Evolutionary conservation across 2,329 filamentous ascomycete genomes (phyloP), one percentile per base, ranked within the genome.

Genomic region (Ambrosiella xylebori): DNA sequence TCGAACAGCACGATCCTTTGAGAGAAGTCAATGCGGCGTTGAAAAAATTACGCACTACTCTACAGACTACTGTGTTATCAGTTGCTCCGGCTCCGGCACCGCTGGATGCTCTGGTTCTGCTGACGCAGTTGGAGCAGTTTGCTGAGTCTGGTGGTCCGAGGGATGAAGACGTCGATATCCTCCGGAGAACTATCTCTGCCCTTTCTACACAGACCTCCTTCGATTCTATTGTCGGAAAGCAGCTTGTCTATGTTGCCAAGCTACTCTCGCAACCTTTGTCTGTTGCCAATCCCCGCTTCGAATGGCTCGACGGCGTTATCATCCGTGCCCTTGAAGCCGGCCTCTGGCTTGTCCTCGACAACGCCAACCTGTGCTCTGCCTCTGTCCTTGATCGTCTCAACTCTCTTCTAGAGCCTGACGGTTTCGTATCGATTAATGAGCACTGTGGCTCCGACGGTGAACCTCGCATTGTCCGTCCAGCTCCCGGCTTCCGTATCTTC

Each of bases 311-410:
- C 67, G 93, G 94, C 59, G 80, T 94, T 53, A 82, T 98, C 49
- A 85, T 97, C 53, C 85, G 89, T 64, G 91, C 93, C 47, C 75
- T 97, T 9, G 79, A 94, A 65, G 76, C 84, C 64, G 93, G 93
- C 12, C 80, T 89, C 61, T 98, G 93, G 93, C 76, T 98, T 15
- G 84, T 98, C 9, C 80, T 98, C 19, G 93, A 98, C 70, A 96
- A 98, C 69, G 93, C 94, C 61, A 98, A 98, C 66, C 78, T 98
- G 59, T 98, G 94, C 72, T 96, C 86, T 65, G 85, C 91, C 27
- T 95, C 91, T 6, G 93, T 98, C 1, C 77, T 98, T 8, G 93
- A 98, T 70, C 80, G 94, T 61, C 74, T 98, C 56, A 98, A 98
- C 68, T 97, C 93, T 0, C 73, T 98, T 7, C 83, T 97, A 7